Percentiles rank a stretch among this genome's conserved stretches.
Conservation (phyloP, 371 early-diverging fungal species). For the Nematocida sp. region DNA sequence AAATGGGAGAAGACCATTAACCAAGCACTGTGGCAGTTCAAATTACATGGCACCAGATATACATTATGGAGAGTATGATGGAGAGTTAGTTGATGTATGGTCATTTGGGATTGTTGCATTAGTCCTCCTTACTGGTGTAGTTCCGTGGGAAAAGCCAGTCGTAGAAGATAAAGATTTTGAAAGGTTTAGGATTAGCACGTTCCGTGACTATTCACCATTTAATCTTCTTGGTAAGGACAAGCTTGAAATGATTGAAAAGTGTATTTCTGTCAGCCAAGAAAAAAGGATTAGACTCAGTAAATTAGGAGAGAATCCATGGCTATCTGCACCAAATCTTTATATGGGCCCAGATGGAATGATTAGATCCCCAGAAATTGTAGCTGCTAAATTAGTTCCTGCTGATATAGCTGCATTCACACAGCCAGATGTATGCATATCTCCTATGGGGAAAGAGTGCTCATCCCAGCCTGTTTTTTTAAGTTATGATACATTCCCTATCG, state of each 20-base stretch:
- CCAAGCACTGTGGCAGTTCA: slow-evolving; percentile 72
- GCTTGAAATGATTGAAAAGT: slow-evolving; percentile 74
- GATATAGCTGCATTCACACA: slow-evolving; percentile 55
- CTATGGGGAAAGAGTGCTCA: slow-evolving; percentile 11
- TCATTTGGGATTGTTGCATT: slow-evolving; percentile 73
- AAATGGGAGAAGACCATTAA: slow-evolving; percentile 69
- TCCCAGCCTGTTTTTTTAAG: slow-evolving; percentile 64
- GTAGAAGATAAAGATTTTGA: slow-evolving; percentile 69
- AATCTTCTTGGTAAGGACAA: slow-evolving; percentile 45
- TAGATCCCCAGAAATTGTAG: slow-evolving; percentile 21
- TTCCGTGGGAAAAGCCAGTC: slow-evolving; percentile 74
- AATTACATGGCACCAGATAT: slow-evolving; percentile 76
- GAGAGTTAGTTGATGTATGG: slow-evolving; percentile 73
- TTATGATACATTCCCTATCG: slow-evolving; percentile 28
- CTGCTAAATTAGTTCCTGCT: slow-evolving; percentile 23
- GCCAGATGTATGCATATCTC: slow-evolving; percentile 53
- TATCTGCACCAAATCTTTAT: slow-evolving; percentile 38
- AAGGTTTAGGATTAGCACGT: slow-evolving; percentile 38
- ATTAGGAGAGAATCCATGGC: slow-evolving; percentile 50
- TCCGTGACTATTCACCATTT: slow-evolving; percentile 61
- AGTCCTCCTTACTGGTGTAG: slow-evolving; percentile 72
- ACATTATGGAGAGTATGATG: slow-evolving; percentile 72
- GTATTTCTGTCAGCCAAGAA: slow-evolving; percentile 83
- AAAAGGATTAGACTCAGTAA: slow-evolving; percentile 73
- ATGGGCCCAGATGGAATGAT: slow-evolving; percentile 52